Conservation (phyloP, 371 early-diverging fungal species). For the Nematocida minor region DNA sequence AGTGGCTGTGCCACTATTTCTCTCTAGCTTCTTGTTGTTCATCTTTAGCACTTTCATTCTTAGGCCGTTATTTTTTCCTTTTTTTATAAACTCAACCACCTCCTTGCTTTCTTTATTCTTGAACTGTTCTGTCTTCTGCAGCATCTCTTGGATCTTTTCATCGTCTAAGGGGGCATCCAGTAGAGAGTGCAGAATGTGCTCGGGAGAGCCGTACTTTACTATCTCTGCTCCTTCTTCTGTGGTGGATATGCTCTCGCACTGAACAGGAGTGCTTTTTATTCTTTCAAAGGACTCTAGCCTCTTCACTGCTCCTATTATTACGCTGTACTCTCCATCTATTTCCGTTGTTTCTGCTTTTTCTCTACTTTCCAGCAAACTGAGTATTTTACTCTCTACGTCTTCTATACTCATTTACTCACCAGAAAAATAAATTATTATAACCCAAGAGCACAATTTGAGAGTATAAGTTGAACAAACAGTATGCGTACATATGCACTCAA, state of each 20-base stretch:
- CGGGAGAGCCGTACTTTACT: constrained; percentile 55
- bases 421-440: constrained; percentile 14
- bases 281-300: constrained; percentile 23
- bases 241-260: constrained; percentile 4
- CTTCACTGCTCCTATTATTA: constrained; percentile 37
- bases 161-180: neutral
- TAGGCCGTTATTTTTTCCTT: constrained; percentile 41
- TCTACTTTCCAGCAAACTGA: neutral
- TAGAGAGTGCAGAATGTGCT: constrained; percentile 49
- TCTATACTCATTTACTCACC: neutral
- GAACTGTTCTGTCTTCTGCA: neutral
- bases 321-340: constrained; percentile 28
- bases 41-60: constrained; percentile 4
- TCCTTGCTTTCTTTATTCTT: neutral
- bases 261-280: constrained; percentile 1
- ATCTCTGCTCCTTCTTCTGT: constrained; percentile 58
- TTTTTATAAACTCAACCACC: neutral
- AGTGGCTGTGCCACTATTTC: neutral
- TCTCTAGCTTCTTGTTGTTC: neutral
- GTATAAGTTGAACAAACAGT: too few relatives aligned
- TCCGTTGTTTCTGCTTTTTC: constrained; percentile 1
- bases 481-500: too few relatives aligned
- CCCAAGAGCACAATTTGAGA: neutral
- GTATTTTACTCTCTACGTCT: constrained; percentile 5
- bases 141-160: neutral